Base-by-base conservation (phyloP, 352 stramenopile species). In the Thalassiosira pacifica region DNA sequence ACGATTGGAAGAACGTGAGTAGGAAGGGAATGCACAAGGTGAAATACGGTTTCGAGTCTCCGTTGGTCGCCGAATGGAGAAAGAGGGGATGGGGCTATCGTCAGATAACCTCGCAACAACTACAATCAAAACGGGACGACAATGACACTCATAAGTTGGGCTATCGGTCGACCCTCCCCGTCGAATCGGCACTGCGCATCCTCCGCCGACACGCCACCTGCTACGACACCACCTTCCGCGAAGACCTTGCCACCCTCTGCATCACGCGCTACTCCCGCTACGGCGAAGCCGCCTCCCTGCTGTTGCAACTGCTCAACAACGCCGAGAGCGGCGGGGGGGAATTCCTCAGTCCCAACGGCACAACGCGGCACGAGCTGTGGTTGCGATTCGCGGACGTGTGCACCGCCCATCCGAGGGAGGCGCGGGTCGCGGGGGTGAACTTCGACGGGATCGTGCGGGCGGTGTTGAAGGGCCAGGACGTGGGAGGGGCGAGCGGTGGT, bases 351-450 rank as follows among this genome's bases (percentile, higher is more conserved):
- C 80, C 77, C 2, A 77, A 82, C 31, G 93, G 96, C 31, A 97
- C 93, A 26, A 96, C 91, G 3, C 77, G 94, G 19, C 96, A 99
- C 79, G 94, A 98, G n/a, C 90, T 99, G 60, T 99, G 98, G 98
- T 97, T 99, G 93, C 88, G 97, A 72, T 96, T 99, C 22, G 98
- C 97, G 57, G 96, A 99, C 57, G 94, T 99, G 77, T 97, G 98
- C 64, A 97, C 96, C 24, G 95, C 96, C 68, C 96, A 99, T 92
- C 97, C 98, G 0, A 94, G 93, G 1, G 93, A 98, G 42, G 93
- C 98, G n/a, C 88, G 89, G 88, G 85, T 93, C 42, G 91, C 91
- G 0, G 88, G 88, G 66, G 89, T 99, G 29, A 93, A 99, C 88
- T 98, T 99, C 72, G 97, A 99, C 61, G 93, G 92, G 2, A 98